phyloP scores from a whole-genome alignment of 2,329 filamentous ascomycete genomes.

The Fusarium bulbicola region DNA sequence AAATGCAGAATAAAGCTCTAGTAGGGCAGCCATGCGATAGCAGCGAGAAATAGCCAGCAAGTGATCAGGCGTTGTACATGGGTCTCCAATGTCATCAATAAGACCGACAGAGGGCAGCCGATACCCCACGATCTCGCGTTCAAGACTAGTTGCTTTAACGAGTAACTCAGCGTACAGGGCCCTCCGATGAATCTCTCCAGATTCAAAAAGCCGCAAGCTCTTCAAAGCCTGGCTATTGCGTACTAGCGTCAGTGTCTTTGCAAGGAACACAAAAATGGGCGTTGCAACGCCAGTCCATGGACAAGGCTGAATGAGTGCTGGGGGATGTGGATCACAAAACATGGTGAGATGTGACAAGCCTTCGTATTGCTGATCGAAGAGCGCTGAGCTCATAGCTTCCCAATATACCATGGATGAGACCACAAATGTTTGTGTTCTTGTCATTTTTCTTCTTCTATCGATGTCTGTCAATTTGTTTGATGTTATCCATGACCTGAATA shows the following conservation, averaged over 20 bases:
- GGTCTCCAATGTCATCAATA: slow-evolving; percentile 16
- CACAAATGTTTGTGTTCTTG: slow-evolving; percentile 5
- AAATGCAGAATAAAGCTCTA: slow-evolving; percentile 18
- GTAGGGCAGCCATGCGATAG: slow-evolving; percentile 11
- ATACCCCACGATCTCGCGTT: not conserved
- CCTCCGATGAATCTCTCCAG: not conserved
- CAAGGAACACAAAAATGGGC: slow-evolving; percentile 11
- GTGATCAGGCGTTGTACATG: not conserved
- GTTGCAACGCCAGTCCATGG: slow-evolving; percentile 29
- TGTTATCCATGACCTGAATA: slow-evolving; percentile 20
- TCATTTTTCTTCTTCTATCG: not conserved
- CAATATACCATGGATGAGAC: slow-evolving; percentile 30
- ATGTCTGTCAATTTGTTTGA: not conserved
- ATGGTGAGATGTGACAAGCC: slow-evolving; percentile 11
- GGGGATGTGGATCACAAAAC: not conserved
- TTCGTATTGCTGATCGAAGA: slow-evolving; percentile 20
- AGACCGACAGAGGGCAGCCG: slow-evolving; percentile 1
- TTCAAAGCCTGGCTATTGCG: slow-evolving; percentile 9
- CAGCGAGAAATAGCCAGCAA: not conserved
- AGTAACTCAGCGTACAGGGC: slow-evolving; percentile 1
- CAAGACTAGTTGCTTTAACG: not conserved
- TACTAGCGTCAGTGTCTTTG: not conserved
- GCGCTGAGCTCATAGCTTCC: slow-evolving; percentile 25
- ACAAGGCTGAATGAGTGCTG: not conserved
- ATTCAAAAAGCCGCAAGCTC: not conserved